These are phyloP conservation scores for Penicillium hordei DNA, from an alignment of 2,329 filamentous ascomycete species.

Conservation along the genomic window DNA sequence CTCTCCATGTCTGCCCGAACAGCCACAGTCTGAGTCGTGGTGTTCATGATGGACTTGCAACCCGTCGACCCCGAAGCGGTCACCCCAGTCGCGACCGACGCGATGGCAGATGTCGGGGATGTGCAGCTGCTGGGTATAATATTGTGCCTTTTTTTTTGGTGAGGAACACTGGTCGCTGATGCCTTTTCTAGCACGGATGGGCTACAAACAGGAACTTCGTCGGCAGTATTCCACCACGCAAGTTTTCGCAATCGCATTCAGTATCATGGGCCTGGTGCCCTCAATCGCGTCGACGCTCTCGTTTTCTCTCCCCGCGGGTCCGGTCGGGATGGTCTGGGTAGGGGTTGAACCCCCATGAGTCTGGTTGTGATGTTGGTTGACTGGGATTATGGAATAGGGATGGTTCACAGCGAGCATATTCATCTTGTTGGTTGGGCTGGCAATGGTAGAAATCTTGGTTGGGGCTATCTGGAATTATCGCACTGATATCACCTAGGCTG, in stretches of 20 bases:
- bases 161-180: conserved; percentile 2
- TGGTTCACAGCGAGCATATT: conserved; percentile 60
- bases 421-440: conserved; percentile 59
- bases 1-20: not conserved
- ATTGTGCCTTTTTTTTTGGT: not conserved
- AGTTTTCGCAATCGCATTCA: conserved; percentile 61
- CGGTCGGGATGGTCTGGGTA: conserved; percentile 63
- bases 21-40: not conserved
- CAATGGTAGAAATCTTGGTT: conserved; percentile 48
- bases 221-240: conserved; percentile 64
- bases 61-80: not conserved
- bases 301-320: conserved; percentile 60
- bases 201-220: conserved; percentile 61
- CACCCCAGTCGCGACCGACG: not conserved
- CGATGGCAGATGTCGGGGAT: not conserved
- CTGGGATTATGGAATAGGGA: conserved; percentile 11
- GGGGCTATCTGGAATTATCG: not conserved
- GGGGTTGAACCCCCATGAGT: conserved; percentile 2
- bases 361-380: not conserved
- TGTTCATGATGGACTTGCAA: not conserved
- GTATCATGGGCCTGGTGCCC: conserved; percentile 62
- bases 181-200: conserved; percentile 33
- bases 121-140: conserved; percentile 3
- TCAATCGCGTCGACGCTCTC: conserved; percentile 61
- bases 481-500: conserved; percentile 38